phyloP scores from a whole-genome alignment of 306 rosid species.

The Senna tora region DNA sequence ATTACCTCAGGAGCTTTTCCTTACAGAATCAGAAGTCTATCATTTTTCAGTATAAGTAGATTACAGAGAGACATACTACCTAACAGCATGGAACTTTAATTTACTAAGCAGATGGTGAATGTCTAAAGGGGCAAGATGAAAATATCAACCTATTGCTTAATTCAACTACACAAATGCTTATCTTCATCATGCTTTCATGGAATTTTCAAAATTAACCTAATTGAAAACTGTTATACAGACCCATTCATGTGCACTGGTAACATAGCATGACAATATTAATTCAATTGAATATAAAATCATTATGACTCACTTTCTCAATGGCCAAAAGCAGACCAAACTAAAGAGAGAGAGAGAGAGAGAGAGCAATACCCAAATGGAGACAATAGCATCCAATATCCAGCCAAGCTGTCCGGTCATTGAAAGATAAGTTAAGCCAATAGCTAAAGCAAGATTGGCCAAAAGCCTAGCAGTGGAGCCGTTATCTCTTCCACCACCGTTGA shows the following conservation, averaged over 20 bases:
- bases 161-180: slow-evolving; percentile 11
- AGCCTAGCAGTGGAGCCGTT: slow-evolving; percentile 72
- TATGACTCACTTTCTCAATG: slow-evolving; percentile 2
- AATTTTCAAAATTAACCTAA: slow-evolving; percentile 3
- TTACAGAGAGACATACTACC: background rate
- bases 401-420: slow-evolving; percentile 97
- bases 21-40: slow-evolving; percentile 12
- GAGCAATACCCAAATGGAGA: slow-evolving; percentile 87
- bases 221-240: too few species aligned
- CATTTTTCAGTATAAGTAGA: slow-evolving; percentile 2
- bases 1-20: slow-evolving; percentile 19
- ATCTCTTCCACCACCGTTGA: slow-evolving; percentile 71
- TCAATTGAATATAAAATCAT: slow-evolving; percentile 2
- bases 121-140: background rate
- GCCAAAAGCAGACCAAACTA: slow-evolving; percentile 12
- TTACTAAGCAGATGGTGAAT: background rate
- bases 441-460: slow-evolving; percentile 83
- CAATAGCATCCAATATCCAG: slow-evolving; percentile 95
- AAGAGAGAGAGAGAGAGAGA: slow-evolving; percentile 32
- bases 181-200: background rate
- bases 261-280: background rate
- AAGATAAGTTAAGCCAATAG: slow-evolving; percentile 88
- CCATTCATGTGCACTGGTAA: background rate
- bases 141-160: slow-evolving; percentile 14
- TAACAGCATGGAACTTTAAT: slow-evolving; percentile 14